Conservation (phyloP, 1,284 basidiomycete species). For the Sutorius eximius region DNA sequence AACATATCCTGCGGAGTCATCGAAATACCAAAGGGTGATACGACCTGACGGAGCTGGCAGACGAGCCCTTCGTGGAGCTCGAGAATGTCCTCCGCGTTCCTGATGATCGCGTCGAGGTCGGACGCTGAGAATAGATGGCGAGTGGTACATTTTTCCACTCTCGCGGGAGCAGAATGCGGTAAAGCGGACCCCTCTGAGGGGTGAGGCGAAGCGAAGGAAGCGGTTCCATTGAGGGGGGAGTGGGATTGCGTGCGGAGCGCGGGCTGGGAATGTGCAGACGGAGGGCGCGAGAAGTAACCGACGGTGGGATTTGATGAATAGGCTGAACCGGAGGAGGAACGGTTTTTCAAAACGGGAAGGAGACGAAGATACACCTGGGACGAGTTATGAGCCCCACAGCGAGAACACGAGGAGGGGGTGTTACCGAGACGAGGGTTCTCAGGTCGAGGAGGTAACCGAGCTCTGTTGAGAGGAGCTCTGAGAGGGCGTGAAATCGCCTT, state of each 20-base stretch:
- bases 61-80: conserved; percentile 73
- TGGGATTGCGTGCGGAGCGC: conserved; percentile 24
- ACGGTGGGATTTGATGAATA: conserved; percentile 44
- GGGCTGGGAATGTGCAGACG: conserved; percentile 27
- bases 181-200: conserved; percentile 9
- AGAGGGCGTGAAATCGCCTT: conserved; percentile 66
- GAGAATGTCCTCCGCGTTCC: conserved; percentile 77
- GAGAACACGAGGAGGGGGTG: conserved; percentile 22
- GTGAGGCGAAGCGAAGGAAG: neutral
- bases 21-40: conserved; percentile 52
- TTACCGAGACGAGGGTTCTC: conserved; percentile 70
- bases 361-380: conserved; percentile 34
- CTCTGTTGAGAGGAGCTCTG: conserved; percentile 84
- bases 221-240: conserved; percentile 12
- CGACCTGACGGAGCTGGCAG: conserved; percentile 54
- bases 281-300: conserved; percentile 36
- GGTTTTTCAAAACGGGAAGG: conserved; percentile 35
- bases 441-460: conserved; percentile 78
- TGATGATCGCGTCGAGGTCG: conserved; percentile 59
- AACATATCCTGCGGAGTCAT: conserved; percentile 31
- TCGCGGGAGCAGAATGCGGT: conserved; percentile 18
- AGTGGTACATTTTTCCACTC: conserved; percentile 38
- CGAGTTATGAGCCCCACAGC: conserved; percentile 24
- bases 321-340: conserved; percentile 31
- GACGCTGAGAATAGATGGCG: conserved; percentile 53